These are phyloP conservation scores for Diaporthe sp. DNA, from an alignment of 2,329 filamentous ascomycete species.

Conservation along the genomic window DNA sequence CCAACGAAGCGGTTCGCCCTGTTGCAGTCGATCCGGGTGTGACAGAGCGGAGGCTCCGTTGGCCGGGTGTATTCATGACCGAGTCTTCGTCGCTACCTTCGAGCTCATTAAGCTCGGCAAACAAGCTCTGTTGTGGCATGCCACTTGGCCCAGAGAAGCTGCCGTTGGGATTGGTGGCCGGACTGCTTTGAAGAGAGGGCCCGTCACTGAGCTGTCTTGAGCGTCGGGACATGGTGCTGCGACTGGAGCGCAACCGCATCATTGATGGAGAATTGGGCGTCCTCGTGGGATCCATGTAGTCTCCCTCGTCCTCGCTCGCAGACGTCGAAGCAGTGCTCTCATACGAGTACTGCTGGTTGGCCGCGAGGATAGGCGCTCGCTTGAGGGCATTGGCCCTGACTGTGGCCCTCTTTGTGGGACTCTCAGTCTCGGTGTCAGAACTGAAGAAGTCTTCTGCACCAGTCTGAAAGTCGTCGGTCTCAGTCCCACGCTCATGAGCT, in stretches of 20 bases:
- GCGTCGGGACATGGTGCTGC: slow-evolving; percentile 70
- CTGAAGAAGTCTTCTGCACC: slow-evolving; percentile 84
- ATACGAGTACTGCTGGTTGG: slow-evolving; percentile 73
- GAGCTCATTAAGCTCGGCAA: slow-evolving; percentile 89
- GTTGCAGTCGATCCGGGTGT: slow-evolving; percentile 63
- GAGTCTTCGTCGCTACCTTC: slow-evolving; percentile 82
- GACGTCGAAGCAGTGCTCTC: slow-evolving; percentile 92
- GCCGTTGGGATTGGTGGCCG: slow-evolving; percentile 67
- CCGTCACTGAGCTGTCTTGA: slow-evolving; percentile 74
- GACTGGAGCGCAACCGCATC: slow-evolving; percentile 79
- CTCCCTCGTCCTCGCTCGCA: slow-evolving; percentile 76
- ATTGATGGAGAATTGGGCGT: slow-evolving; percentile 76
- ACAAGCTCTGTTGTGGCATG: slow-evolving; percentile 80
- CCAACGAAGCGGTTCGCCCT: slow-evolving; percentile 58
- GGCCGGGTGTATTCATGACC: slow-evolving; percentile 68
- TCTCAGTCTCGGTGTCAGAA: slow-evolving; percentile 90
- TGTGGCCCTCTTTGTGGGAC: slow-evolving; percentile 59
- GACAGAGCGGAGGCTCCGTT: slow-evolving; percentile 59
- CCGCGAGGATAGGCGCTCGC: slow-evolving; percentile 57
- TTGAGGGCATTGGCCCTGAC: slow-evolving; percentile 48
- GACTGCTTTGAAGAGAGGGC: slow-evolving; percentile 69
- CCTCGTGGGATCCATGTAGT: slow-evolving; percentile 66
- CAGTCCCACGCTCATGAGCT: slow-evolving; percentile 84
- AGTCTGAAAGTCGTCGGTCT: slow-evolving; percentile 96
- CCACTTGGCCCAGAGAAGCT: slow-evolving; percentile 62